Percentiles rank a stretch among this genome's conserved stretches.
Conservation (phyloP, 2,329 filamentous ascomycete species). For the Emmonsiellopsis sp. region DNA sequence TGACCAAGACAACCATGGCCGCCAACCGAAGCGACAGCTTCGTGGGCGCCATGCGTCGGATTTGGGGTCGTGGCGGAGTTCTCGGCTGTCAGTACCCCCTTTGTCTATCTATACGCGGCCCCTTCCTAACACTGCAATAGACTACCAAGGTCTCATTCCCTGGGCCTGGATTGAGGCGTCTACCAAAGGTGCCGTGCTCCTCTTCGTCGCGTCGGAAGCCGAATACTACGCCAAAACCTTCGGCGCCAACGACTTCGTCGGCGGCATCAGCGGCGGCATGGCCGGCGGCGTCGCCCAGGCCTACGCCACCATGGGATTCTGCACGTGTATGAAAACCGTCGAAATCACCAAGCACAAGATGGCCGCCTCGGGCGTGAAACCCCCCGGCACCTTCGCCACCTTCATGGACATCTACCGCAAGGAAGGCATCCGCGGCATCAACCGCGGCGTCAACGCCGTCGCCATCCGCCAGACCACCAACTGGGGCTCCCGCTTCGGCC, state of each 20-base stretch:
- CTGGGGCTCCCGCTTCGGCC: constrained; percentile 94
- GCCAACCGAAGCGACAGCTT: constrained; percentile 90
- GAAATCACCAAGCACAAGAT: constrained; percentile 99
- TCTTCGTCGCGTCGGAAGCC: constrained; percentile 97
- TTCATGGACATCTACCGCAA: constrained; percentile 96
- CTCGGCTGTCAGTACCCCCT: constrained; percentile 70
- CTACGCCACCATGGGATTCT: constrained; percentile 99
- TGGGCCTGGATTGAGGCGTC: constrained; percentile 99
- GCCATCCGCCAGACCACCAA: constrained; percentile 99
- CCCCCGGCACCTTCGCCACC: constrained; percentile 82
- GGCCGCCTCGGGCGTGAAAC: constrained; percentile 70
- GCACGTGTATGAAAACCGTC: constrained; percentile 99
- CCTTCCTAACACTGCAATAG: constrained; percentile 39
- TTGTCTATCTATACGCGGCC: not conserved
- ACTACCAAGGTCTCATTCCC: constrained; percentile 98
- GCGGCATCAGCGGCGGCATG: constrained; percentile 86
- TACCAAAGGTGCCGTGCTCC: constrained; percentile 96
- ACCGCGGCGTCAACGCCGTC: constrained; percentile 96
- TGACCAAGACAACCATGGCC: constrained; percentile 99
- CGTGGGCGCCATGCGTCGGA: constrained; percentile 65
- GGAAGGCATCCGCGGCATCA: constrained; percentile 92
- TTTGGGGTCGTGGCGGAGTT: constrained; percentile 89
- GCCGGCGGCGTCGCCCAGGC: constrained; percentile 91
- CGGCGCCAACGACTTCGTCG: constrained; percentile 77
- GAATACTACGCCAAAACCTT: constrained; percentile 83